A percentile compares a stretch with the other conserved stretches of the same genome.
These are phyloP conservation scores for Arachis hypogaea DNA, from an alignment of 306 rosid species.

Conservation along the genomic window DNA sequence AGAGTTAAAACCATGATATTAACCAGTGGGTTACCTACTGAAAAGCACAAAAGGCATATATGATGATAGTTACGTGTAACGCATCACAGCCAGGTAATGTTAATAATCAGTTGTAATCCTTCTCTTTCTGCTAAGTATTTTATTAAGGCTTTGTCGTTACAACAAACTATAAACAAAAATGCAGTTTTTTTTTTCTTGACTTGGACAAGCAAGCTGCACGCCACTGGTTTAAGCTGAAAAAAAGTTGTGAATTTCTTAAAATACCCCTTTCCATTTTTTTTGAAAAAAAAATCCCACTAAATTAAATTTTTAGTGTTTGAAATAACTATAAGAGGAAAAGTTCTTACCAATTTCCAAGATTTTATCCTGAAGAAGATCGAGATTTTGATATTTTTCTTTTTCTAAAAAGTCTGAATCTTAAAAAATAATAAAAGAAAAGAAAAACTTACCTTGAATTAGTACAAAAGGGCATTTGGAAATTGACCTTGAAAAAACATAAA, in stretches of 20 bases:
- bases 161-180: slow-evolving; percentile 45
- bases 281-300: neutral
- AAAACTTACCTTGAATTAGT: slow-evolving; percentile 3
- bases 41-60: slow-evolving; percentile 37
- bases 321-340: neutral
- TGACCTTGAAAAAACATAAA: neutral
- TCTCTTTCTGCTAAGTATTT: slow-evolving; percentile 6
- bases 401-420: neutral
- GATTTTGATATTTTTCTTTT: slow-evolving; percentile 17
- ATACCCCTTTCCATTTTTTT: slow-evolving; percentile 40
- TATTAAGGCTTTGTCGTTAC: slow-evolving; percentile 64
- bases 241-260: slow-evolving; percentile 31
- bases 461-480: slow-evolving; percentile 48
- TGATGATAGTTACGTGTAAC: slow-evolving; percentile 36
- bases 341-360: neutral
- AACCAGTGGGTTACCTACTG: slow-evolving; percentile 18
- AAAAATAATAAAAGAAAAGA: no score
- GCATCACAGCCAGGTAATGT: slow-evolving; percentile 42
- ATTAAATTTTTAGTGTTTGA: neutral
- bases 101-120: slow-evolving; percentile 32
- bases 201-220: slow-evolving; percentile 56
- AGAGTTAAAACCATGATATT: slow-evolving; percentile 6
- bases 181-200: slow-evolving; percentile 76
- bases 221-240: slow-evolving; percentile 61
- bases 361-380: slow-evolving; percentile 17